A percentile compares a stretch with the other conserved stretches of the same genome.
phyloP scores from a whole-genome alignment of 139 green algal genomes.

The Eudorina sp. region DNA sequence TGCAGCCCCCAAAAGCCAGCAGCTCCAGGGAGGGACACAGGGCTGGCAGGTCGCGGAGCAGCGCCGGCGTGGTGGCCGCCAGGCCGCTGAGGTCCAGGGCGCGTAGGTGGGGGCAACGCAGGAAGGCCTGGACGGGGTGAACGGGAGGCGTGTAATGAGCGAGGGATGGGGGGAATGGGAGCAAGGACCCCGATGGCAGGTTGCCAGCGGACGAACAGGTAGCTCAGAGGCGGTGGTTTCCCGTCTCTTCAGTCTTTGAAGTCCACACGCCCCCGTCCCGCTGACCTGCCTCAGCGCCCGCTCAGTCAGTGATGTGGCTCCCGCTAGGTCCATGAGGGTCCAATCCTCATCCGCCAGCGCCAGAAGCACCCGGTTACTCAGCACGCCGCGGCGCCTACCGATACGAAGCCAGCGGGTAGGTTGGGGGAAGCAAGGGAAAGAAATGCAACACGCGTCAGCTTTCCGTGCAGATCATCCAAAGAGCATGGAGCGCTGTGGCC shows the following conservation, averaged over 20 bases:
- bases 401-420: not conserved
- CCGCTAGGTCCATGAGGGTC: slow-evolving; percentile 30
- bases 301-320: not conserved
- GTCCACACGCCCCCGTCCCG: not conserved
- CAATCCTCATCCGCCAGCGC: slow-evolving; percentile 25
- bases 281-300: slow-evolving; percentile 23
- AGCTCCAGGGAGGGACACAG: slow-evolving; percentile 17
- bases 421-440: not conserved
- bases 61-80: not conserved
- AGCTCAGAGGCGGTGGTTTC: not conserved
- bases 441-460: no score
- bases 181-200: not conserved
- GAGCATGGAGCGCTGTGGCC: not conserved
- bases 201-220: no score
- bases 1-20: slow-evolving; percentile 13
- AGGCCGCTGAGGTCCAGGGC: slow-evolving; percentile 14
- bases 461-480: not conserved
- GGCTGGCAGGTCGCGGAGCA: slow-evolving; percentile 22
- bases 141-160: not conserved
- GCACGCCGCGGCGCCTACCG: slow-evolving; percentile 1
- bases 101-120: not conserved
- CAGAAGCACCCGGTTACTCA: slow-evolving; percentile 6
- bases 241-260: no score
- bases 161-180: not conserved
- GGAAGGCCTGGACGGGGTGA: not conserved